phyloP scores from a whole-genome alignment of 805 yeast species.

The Sugiyamaella lignohabitans region DNA sequence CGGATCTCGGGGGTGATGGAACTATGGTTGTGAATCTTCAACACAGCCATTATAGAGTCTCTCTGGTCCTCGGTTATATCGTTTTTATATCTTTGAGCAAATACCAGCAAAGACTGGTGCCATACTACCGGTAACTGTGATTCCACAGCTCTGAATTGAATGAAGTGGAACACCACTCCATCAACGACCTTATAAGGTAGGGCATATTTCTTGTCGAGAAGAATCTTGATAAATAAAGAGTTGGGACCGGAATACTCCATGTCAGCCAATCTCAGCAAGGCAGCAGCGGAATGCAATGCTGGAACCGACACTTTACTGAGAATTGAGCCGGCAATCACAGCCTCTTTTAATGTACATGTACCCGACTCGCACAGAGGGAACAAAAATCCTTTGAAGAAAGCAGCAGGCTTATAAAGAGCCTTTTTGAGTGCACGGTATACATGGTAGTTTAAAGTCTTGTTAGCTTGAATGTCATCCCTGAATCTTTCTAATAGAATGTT shows the following conservation, averaged over 20 bases:
- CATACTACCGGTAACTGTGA: constrained; percentile 80
- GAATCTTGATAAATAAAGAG: constrained; percentile 80
- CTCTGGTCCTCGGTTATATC: constrained; percentile 99
- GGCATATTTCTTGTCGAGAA: constrained; percentile 92
- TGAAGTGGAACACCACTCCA: constrained; percentile 87
- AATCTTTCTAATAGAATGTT: constrained; percentile 36
- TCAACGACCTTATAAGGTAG: constrained; percentile 95
- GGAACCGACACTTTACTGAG: constrained; percentile 87
- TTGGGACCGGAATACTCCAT: constrained; percentile 82
- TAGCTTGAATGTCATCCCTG: constrained; percentile 34
- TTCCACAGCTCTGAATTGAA: constrained; percentile 60
- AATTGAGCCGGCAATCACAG: constrained; percentile 90
- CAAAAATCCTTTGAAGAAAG: constrained; percentile 92
- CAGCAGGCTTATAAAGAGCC: constrained; percentile 92
- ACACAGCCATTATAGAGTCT: constrained; percentile 85
- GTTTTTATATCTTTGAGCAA: constrained; percentile 93
- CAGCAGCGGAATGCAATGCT: constrained; percentile 92
- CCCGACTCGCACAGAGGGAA: constrained; percentile 86
- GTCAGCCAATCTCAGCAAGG: constrained; percentile 75
- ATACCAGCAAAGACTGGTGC: constrained; percentile 93
- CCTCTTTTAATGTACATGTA: constrained; percentile 80
- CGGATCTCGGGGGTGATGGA: constrained; percentile 91
- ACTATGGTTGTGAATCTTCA: constrained; percentile 82
- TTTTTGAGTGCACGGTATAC: constrained; percentile 87
- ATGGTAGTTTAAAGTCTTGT: constrained; percentile 74